Evolutionary conservation across 2,329 filamentous ascomycete species (phyloP), one percentile per base, ranked within the genome.

Genomic region (Xylogone sp.): DNA sequence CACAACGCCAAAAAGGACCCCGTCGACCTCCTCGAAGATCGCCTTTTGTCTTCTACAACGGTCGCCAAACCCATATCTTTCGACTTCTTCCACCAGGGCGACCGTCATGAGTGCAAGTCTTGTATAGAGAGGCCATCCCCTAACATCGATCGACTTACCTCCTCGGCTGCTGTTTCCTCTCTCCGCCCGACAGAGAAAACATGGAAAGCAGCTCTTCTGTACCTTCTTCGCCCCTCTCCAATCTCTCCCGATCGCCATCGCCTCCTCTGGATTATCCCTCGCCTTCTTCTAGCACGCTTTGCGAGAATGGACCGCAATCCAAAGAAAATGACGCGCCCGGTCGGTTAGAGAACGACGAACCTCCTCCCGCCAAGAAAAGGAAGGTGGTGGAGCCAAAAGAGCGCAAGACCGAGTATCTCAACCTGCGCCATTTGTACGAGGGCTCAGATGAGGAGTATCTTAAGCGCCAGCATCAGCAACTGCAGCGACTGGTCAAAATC

Each of bases 391-490:
- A 81, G 53, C 76, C 78, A 58, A 83, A 82, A 64, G 78, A 88
- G 62, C 87, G 90, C 62, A 90, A 81, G 19, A 96, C 92, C n/a
- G 82, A 89, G 62, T 83, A 88, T 65, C 78, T 99, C 39, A 86
- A 97, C 69, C 73, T 97, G 34, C 73, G 75, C 42, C 68, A 66
- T 19, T 67, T 70, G 46, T 76, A 74, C 49, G 71, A 78, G 12
- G 71, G 82, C 43, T 49, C 52, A 19, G 54, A 62, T 45, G 72
- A 73, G 39, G 73, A 77, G 16, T 74, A 77, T 46, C 67, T 72
- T 42, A 69, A 75, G 47, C 75, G 79, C 34, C 81, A 93, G 55
- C 71, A 78, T 56, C 69, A 73, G 24, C 79, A 86, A 62, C 74
- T 96, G 39, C 80, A 88, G 54, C 81, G 84, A 51, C 75, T 99